phyloP scores from a whole-genome alignment of 345 rosid species.

The Populus nigra region DNA sequence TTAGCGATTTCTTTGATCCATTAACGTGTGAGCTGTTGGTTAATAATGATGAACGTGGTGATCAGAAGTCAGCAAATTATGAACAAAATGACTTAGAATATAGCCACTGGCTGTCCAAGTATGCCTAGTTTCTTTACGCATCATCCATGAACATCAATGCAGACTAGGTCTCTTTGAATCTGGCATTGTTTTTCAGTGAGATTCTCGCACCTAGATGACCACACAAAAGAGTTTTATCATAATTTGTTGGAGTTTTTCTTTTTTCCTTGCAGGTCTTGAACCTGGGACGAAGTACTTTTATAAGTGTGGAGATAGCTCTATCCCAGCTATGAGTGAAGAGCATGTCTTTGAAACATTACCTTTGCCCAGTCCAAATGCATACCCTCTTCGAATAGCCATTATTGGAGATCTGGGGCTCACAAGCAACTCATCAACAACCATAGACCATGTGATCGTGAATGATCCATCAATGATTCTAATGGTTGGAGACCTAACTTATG shows the following conservation, averaged over 20 bases:
- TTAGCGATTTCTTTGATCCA: too few relatives aligned
- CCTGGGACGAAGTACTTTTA: conserved; percentile 57
- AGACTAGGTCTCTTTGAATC: too few relatives aligned
- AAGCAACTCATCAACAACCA: conserved; percentile 69
- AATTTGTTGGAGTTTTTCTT: background rate
- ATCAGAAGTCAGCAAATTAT: too few relatives aligned
- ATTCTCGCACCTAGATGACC: too few relatives aligned
- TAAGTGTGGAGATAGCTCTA: conserved; percentile 70
- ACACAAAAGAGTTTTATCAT: too few relatives aligned
- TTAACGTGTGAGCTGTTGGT: too few relatives aligned
- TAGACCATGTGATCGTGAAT: conserved; percentile 58
- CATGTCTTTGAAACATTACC: conserved; percentile 56
- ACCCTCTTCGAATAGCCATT: conserved; percentile 65
- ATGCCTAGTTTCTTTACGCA: too few relatives aligned
- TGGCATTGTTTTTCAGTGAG: too few relatives aligned
- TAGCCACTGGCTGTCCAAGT: too few relatives aligned
- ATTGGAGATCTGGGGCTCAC: conserved; percentile 86
- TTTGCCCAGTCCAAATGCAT: conserved; percentile 39
- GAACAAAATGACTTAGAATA: too few relatives aligned
- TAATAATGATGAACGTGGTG: too few relatives aligned
- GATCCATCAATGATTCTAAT: conserved; percentile 68
- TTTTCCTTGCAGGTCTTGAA: conserved; percentile 51
- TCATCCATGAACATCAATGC: too few relatives aligned
- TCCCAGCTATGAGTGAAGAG: conserved; percentile 73
- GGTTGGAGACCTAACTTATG: conserved; percentile 79